Evolutionary conservation across 2,329 filamentous ascomycete species (phyloP).

Genomic region (Ascochyta koolunga): DNA sequence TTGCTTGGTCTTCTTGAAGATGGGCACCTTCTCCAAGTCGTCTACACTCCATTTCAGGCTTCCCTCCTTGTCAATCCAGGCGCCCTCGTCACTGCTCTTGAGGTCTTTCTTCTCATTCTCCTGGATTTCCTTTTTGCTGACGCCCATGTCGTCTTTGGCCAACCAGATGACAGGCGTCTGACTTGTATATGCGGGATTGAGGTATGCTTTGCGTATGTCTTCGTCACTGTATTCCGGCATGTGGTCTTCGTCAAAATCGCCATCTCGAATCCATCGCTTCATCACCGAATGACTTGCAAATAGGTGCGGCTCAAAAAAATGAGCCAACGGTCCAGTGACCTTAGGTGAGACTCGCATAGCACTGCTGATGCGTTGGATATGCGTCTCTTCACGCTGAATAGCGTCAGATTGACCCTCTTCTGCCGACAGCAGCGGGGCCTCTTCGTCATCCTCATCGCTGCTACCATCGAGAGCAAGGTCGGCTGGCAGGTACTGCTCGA

Average conservation of each 20-base stretch:
- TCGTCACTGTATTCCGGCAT: conserved; percentile 43
- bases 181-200: conserved; percentile 44
- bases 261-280: conserved; percentile 42
- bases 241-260: conserved; percentile 39
- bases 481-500: conserved; percentile 44
- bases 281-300: conserved; percentile 44
- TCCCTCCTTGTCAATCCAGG: conserved; percentile 42
- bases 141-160: conserved; percentile 40
- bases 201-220: conserved; percentile 42
- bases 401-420: conserved; percentile 40
- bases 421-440: conserved; percentile 38
- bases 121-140: conserved; percentile 38
- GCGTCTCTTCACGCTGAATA: conserved; percentile 23
- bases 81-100: conserved; percentile 39
- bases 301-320: conserved; percentile 45
- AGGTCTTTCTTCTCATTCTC: conserved; percentile 40
- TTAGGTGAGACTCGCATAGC: conserved; percentile 30
- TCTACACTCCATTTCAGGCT: conserved; percentile 39
- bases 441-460: conserved; percentile 32
- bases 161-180: conserved; percentile 44
- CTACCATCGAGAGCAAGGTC: conserved; percentile 33
- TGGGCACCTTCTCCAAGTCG: conserved; percentile 40
- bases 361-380: conserved; percentile 36
- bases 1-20: conserved; percentile 38
- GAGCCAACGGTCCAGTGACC: conserved; percentile 37